Conservation (phyloP, 345 rosid species). For the Toxicodendron radicans region DNA sequence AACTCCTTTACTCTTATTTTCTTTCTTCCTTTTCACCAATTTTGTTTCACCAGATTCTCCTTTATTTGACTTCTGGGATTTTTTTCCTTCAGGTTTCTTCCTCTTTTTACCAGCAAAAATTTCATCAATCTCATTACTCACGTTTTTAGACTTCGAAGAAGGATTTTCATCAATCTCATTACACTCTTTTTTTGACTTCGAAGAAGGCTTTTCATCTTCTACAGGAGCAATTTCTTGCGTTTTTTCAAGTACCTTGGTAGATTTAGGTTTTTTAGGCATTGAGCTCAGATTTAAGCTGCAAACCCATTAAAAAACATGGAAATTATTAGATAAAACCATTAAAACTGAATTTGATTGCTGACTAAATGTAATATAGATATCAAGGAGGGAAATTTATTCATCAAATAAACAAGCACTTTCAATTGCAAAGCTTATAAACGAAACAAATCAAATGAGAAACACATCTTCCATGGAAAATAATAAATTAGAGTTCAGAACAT, state of each 20-base stretch:
- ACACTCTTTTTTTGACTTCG: not conserved
- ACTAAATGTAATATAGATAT: not conserved
- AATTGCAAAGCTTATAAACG: not conserved
- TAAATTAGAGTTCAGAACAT: not conserved
- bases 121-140: slow-evolving; percentile 14
- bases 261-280: slow-evolving; percentile 35
- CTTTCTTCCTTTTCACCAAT: slow-evolving; percentile 27
- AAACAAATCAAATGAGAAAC: not conserved
- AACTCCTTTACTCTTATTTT: slow-evolving; percentile 30
- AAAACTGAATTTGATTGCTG: not conserved
- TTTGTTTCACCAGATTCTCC: not conserved
- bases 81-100: slow-evolving; percentile 11
- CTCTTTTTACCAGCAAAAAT: slow-evolving; percentile 17
- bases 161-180: slow-evolving; percentile 13
- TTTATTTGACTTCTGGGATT: not conserved
- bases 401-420: not conserved
- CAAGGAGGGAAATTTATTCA: not conserved
- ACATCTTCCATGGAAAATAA: not conserved
- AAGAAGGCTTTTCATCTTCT: slow-evolving; percentile 3
- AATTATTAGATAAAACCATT: not conserved
- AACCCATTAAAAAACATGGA: not conserved
- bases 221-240: slow-evolving; percentile 9
- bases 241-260: slow-evolving; percentile 25
- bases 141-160: not conserved
- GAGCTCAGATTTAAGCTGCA: not conserved